Conservation (phyloP, 2,329 filamentous ascomycete genomes). For the Metarhizium sp. region DNA sequence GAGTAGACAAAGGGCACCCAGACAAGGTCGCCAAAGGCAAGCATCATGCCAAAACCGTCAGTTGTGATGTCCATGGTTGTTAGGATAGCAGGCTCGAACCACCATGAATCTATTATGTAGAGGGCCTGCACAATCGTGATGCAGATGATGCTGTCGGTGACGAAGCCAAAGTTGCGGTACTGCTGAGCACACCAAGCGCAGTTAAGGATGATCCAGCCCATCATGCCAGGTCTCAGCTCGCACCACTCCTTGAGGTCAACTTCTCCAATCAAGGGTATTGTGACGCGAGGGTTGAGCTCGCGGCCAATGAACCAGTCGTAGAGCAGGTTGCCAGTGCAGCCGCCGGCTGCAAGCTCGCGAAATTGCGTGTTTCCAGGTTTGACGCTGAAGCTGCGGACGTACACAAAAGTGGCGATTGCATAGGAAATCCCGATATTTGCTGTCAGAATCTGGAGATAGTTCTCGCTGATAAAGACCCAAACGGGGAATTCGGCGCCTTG, state of each 20-base stretch:
- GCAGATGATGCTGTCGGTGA: slow-evolving; percentile 80
- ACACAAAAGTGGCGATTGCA: slow-evolving; percentile 65
- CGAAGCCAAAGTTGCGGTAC: slow-evolving; percentile 71
- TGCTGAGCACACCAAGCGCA: slow-evolving; percentile 79
- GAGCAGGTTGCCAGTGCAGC: slow-evolving; percentile 71
- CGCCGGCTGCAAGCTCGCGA: slow-evolving; percentile 74
- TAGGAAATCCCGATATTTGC: slow-evolving; percentile 73
- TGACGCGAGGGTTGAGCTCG: slow-evolving; percentile 83
- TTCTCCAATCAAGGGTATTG: slow-evolving; percentile 69
- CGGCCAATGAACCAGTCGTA: slow-evolving; percentile 98
- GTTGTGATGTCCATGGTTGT: slow-evolving; percentile 92
- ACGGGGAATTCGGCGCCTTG: slow-evolving; percentile 76
- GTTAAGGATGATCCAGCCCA: slow-evolving; percentile 82
- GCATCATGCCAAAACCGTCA: slow-evolving; percentile 93
- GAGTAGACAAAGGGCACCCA: slow-evolving; percentile 92
- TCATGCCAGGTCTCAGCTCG: slow-evolving; percentile 84
- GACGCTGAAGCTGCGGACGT: slow-evolving; percentile 73
- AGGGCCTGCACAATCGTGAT: slow-evolving; percentile 68
- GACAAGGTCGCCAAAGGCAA: slow-evolving; percentile 82
- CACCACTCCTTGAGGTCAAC: slow-evolving; percentile 86
- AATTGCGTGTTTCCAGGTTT: slow-evolving; percentile 61
- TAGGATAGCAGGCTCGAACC: slow-evolving; percentile 80
- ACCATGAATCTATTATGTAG: slow-evolving; percentile 77
- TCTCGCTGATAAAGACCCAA: slow-evolving; percentile 89
- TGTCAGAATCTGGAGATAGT: slow-evolving; percentile 79